A percentile compares a stretch with the other conserved stretches of the same genome.
Conservation (phyloP, 805 yeast species). For the Candida taoyuanica region DNA sequence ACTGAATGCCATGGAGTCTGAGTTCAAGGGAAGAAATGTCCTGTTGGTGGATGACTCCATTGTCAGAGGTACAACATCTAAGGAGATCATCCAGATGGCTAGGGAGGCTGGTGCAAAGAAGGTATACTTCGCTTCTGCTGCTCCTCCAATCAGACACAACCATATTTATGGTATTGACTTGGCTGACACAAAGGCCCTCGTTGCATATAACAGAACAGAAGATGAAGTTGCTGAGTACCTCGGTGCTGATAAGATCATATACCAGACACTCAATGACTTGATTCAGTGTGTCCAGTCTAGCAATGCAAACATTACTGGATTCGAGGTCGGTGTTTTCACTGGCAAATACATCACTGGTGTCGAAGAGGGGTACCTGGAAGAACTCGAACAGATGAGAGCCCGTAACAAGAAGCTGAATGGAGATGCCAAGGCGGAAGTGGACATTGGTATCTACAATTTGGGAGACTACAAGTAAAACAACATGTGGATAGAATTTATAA, state of each 20-base stretch:
- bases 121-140: slow-evolving; percentile 95
- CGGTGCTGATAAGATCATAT: slow-evolving; percentile 89
- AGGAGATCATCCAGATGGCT: slow-evolving; percentile 97
- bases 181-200: slow-evolving; percentile 91
- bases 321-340: slow-evolving; percentile 96
- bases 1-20: slow-evolving; percentile 93
- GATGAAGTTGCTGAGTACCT: slow-evolving; percentile 70
- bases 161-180: slow-evolving; percentile 97
- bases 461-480: slow-evolving; percentile 47
- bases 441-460: slow-evolving; percentile 55
- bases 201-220: slow-evolving; percentile 76
- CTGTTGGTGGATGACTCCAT: slow-evolving; percentile 94
- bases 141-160: slow-evolving; percentile 95
- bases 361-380: slow-evolving; percentile 75
- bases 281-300: slow-evolving; percentile 66
- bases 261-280: slow-evolving; percentile 81
- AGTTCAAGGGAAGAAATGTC: slow-evolving; percentile 80
- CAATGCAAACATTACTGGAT: slow-evolving; percentile 44
- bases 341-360: slow-evolving; percentile 94
- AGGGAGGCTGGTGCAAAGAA: slow-evolving; percentile 94
- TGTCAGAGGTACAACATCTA: slow-evolving; percentile 96
- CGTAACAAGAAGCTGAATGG: slow-evolving; percentile 58
- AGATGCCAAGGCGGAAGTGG: slow-evolving; percentile 78
- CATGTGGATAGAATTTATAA: too few relatives aligned
- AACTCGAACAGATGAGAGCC: slow-evolving; percentile 79